Evolutionary conservation across 2,329 filamentous ascomycete genomes (phyloP), one percentile per base, ranked within the genome.

Genomic region (Sclerotinia nivalis): DNA sequence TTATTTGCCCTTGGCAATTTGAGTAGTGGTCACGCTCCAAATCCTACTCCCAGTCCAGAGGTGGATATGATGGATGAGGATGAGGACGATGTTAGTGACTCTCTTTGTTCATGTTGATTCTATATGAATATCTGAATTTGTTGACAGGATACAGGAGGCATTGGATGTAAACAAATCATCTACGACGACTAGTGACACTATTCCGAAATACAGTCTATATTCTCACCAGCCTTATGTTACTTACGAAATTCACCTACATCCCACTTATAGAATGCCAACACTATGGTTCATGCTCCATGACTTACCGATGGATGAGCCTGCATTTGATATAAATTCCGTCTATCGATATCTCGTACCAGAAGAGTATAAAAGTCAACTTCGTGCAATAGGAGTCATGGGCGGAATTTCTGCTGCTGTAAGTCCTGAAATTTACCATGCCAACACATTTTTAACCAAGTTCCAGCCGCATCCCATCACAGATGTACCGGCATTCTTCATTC

Each of bases 401-500:
- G 91, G 89, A 73, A 90, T 95, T 77, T 93, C 91, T 75, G 87
- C 89, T 78, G 90, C 91, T 77, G 92, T 93, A 83, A 83, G 91
- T 89, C 47, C n/a, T 22, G 1, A 45, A 47, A 50, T 22, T 20
- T 50, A 31, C 43, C 54, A 25, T 18, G 3, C 47, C 49, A 22
- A 59, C 12, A 47, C 43, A 40, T 55, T 68, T 68, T 37, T 69
- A 73, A 68, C 71, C 49, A 56, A 40, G 40, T 50, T 28, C 40
- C 66, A 80, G 78, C 77, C 75, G 80, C 93, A 98, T 84, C 95
- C 96, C 66, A 81, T 92, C 71, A 92, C 89, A 70, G 91, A 91
- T 67, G 80, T 89, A 70, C 93, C 93, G 54, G 87, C 89, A 64
- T 97, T 95, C 80, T 97, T 97, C 80, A 86, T 98, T 75, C 96